Evolutionary conservation across 306 rosid genomes (phyloP), one percentile per base, ranked within the genome.

Genomic region (Cicer yamashitae): DNA sequence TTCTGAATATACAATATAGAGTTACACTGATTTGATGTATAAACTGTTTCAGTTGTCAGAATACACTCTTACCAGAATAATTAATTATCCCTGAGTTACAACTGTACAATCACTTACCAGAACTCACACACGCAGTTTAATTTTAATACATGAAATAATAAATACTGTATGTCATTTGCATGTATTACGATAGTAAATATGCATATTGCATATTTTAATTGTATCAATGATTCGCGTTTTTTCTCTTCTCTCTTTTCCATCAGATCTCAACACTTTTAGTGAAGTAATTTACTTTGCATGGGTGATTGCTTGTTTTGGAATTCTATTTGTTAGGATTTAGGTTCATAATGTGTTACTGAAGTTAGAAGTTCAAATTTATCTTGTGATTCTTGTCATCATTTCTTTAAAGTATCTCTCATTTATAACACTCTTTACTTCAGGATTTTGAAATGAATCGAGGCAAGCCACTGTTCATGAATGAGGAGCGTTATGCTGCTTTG

Each of bases 401-500:
- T 67, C 47, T 65, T 70, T 17, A 50, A 44, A 72, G 13, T 69
- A 14, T 61, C 25, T 76, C 20, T 56, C 46, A 44, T 66, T 41
- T 76, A 53, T 25, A 39, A 14, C 74, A 51, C 34, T 72, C 58
- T 50, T 50, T 2, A 43, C 84, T 66, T 74, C 87, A 96, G 99
- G 99, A 96, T 76, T 45, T 67, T 65, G 96, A 92, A 58, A 90
- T 96, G 93, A 68, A 7, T 3, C 86, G 99, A 81, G 99, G 99
- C 79, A 96, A 96, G 75, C 99, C 99, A 8, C 84, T 96, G 70
- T 87, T 86, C 87, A 80, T 96, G 83, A 96, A 90, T 14, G 90
- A 88, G 71, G 99, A 96, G 75, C 96, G 99, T 53, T 92, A 96
- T 80, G 97, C 99, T 79, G 89, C 92, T 76, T 83, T 96, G 75